These are phyloP conservation scores for Russula sp. DNA, from an alignment of 768 basidiomycete species.

Conservation along the genomic window DNA sequence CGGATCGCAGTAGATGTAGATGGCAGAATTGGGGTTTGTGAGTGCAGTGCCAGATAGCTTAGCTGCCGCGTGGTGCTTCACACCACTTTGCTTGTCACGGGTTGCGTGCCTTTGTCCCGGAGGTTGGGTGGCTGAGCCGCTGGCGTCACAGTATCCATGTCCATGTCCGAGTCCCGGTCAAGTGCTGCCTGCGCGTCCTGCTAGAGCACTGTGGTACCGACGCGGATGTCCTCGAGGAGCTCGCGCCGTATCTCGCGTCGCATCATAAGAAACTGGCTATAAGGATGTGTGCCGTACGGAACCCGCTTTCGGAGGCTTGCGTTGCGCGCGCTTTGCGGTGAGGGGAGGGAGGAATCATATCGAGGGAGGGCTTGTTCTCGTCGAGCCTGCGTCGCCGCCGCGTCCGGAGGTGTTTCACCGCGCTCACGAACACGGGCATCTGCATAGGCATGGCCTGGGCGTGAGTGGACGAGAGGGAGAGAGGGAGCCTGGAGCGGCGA, in stretches of 20 bases:
- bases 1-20: too few relatives aligned
- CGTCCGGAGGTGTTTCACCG: constrained; percentile 36
- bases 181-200: constrained; percentile 51
- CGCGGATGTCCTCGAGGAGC: constrained; percentile 35
- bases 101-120: too few relatives aligned
- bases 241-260: constrained; percentile 45
- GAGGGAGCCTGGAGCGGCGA: neutral
- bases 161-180: constrained; percentile 39
- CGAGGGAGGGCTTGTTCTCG: constrained; percentile 57
- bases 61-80: too few relatives aligned
- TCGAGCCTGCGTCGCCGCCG: constrained; percentile 45
- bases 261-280: constrained; percentile 56
- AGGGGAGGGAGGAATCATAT: constrained; percentile 32
- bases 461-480: neutral
- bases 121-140: too few relatives aligned
- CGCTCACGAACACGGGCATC: neutral
- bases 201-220: constrained; percentile 32
- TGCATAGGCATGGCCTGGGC: neutral
- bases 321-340: constrained; percentile 37
- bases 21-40: too few relatives aligned
- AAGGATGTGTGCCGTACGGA: constrained; percentile 49
- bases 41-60: too few relatives aligned
- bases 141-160: neutral
- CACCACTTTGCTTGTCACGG: too few relatives aligned
- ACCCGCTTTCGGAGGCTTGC: constrained; percentile 44